Percentiles rank a stretch among this genome's conserved stretches.
Conservation (phyloP, 164 flowering plant genomes). For the grape (Vitis vinifera) region ASM3070453v1 NC_081810.1:3875001-3875500, state of each 20-base stretch:
- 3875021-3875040: conserved; percentile 64
- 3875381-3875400: no score
- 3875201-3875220: neutral
- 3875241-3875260: neutral
- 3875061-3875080: conserved; percentile 22
- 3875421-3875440: no score
- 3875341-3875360: no score
- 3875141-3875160: neutral
- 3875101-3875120: conserved; percentile 17
- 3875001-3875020: conserved; percentile 37
- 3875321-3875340: no score
- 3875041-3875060: conserved; percentile 36
- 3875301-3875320: no score
- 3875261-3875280: no score
- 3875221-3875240: neutral
- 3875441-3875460: neutral
- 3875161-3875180: neutral
- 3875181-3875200: neutral
- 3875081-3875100: conserved; percentile 49
- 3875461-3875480: no score
- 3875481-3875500: no score
- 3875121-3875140: neutral
- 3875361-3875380: no score
- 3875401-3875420: no score
- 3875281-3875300: no score